These are phyloP conservation scores for Metarhizium anisopliae DNA, from an alignment of 2,329 filamentous ascomycete species.

Conservation along the genomic window DNA sequence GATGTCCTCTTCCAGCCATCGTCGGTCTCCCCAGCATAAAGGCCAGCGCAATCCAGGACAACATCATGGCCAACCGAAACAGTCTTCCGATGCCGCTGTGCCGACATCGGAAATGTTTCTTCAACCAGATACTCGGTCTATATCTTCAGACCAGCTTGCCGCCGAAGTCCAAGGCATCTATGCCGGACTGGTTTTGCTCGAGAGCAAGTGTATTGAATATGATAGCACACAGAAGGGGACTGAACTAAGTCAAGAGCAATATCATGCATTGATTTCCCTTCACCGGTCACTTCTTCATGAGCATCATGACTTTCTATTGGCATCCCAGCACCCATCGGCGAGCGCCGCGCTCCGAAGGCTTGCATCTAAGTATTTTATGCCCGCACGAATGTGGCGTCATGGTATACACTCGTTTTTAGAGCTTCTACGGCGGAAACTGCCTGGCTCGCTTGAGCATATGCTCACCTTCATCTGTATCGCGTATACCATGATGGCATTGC, in stretches of 20 bases:
- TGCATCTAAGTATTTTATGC: slow-evolving; percentile 81
- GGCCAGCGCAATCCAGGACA: background rate
- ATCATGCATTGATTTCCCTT: slow-evolving; percentile 73
- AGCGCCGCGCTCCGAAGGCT: slow-evolving; percentile 57
- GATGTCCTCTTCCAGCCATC: background rate
- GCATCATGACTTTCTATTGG: slow-evolving; percentile 79
- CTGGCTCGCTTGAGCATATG: slow-evolving; percentile 78
- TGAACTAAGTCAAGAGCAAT: slow-evolving; percentile 58
- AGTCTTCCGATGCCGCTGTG: slow-evolving; percentile 1
- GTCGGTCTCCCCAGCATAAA: slow-evolving; percentile 11
- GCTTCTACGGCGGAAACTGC: slow-evolving; percentile 63
- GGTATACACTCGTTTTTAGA: slow-evolving; percentile 84
- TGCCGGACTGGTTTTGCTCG: slow-evolving; percentile 74
- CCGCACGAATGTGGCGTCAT: slow-evolving; percentile 87
- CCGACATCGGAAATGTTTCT: slow-evolving; percentile 7
- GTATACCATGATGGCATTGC: slow-evolving; percentile 80
- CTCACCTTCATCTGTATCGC: slow-evolving; percentile 80
- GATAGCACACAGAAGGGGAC: no score
- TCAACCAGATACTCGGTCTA: slow-evolving; percentile 55
- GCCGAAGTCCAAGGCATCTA: slow-evolving; percentile 81
- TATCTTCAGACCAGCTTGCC: slow-evolving; percentile 69
- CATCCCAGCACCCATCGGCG: slow-evolving; percentile 76
- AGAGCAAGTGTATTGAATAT: slow-evolving; percentile 79
- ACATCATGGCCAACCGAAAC: background rate
- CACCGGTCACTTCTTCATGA: slow-evolving; percentile 76